Conservation (phyloP, 1,139 yeast species). For the Protomyces pachydermus region DNA sequence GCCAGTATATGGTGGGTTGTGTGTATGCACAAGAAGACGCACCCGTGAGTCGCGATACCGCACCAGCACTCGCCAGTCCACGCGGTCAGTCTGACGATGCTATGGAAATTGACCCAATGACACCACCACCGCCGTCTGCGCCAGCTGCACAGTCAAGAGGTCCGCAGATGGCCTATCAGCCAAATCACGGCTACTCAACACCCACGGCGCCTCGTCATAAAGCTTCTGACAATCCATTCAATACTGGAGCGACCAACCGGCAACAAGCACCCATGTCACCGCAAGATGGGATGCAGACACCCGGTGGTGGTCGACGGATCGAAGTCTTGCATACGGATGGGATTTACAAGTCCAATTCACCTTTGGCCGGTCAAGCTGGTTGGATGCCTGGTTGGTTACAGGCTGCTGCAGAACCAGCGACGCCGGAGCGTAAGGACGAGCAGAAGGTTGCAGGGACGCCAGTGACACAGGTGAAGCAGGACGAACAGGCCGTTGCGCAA, state of each 20-base stretch:
- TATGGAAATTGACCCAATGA: conserved; percentile 25
- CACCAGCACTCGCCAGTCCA: background rate
- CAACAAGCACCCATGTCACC: background rate
- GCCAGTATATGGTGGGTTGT: conserved; percentile 64
- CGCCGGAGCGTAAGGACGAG: background rate
- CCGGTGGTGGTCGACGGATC: conserved; percentile 12
- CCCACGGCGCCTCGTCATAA: background rate
- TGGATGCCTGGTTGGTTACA: conserved; percentile 21
- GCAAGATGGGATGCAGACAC: background rate
- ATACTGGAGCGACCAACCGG: background rate
- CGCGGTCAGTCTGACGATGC: conserved; percentile 9
- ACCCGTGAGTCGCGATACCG: conserved; percentile 2
- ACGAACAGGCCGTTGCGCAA: background rate
- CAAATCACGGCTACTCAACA: background rate
- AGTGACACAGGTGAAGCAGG: background rate
- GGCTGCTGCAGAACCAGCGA: background rate
- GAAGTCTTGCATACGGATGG: conserved; percentile 14
- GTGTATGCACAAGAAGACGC: conserved; percentile 38
- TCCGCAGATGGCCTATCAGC: background rate
- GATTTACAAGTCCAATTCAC: conserved; percentile 24
- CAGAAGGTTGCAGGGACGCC: background rate
- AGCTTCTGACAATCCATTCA: background rate
- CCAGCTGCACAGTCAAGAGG: background rate
- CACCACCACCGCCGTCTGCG: conserved; percentile 2
- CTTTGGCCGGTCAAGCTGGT: conserved; percentile 8